Base-by-base conservation (phyloP, 805 yeast species). In the Candida ovalis region DNA sequence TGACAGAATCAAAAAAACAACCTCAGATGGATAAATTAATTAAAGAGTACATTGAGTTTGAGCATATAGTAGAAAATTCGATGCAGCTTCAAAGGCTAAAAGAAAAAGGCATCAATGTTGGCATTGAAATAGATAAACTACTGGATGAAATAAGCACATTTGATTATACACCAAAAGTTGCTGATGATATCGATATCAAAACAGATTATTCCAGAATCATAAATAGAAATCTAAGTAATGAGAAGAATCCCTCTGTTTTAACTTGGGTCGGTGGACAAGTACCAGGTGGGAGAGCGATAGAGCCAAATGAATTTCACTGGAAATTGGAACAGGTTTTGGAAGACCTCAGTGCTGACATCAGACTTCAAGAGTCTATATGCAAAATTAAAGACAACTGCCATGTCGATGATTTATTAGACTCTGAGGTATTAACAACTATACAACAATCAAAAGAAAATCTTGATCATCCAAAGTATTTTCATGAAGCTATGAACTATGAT, bases 401-500 rank as follows among this genome's bases (percentile, higher is more conserved):
- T 18, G 19, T 48, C 28, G 22, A 32, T 12, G 28, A 41, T 2
- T 9, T 35, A 18, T 36, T 44, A 23, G 54, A 43, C 45, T 47
- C 42, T 45, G 51, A 48, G n/a, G 15, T 51, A 18, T 41, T 41
- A 42, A 44, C 19, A 32, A 44, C 41, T 6, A 40, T 50, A 12
- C 42, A 47, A n/a, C 43, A n/a, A 22, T 32, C 7, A 23, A 43
- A 48, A 4, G 40, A 36, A 2, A 38, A 48, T 9, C 53, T 46
- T 18, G 23, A 38, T 24, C n/a, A 15, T 5, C 61, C 61, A 0
- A 71, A 74, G 47, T 71, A 69, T 54, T 76, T 76, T 50, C 62
- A 66, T 44, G 80, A 76, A 57, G 75, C 80, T 3, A 47, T 61
- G 9, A 51, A 37, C 22, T 66, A 25, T 40, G 63, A 19, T 57